Base-by-base conservation (phyloP, 2,329 filamentous ascomycete species). In the Alternaria sp. region DNA sequence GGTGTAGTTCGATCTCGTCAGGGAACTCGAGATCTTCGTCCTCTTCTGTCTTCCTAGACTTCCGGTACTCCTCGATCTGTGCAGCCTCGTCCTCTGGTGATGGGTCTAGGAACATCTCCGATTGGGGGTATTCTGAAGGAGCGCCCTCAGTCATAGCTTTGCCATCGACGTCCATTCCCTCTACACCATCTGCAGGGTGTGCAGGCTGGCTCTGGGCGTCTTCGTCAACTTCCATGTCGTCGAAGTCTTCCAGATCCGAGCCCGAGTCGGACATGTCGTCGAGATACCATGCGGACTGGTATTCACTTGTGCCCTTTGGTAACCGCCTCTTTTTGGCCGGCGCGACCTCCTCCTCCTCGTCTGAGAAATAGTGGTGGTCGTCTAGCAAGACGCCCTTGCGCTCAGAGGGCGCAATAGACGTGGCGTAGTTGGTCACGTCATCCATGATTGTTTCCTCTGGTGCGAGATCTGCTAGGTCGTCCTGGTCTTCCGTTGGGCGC, bases 351-450 rank as follows among this genome's bases (percentile, higher is more conserved):
- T 85, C 84, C 57, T 96, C 91, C 50, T 96, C 93, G 46, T 98
- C 95, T 0, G 94, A 94, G 77, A 98, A 99, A 80, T 99, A 99
- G 78, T 98, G 95, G 79, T 99, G 95, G 70, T 98, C 95, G 71
- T 99, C 96, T 10, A 99, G 85, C 44, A 99, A 83, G 1, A 99
- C 96, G 68, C 95, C 96, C 81, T 95, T 97, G 76, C 83, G 76
- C 62, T 84, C 82, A 25, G 73, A 87, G 70, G 64, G 84, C 77
- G 71, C 85, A 61, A 82, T 82, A 75, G 78, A 85, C 14, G 75
- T 67, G 8, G 82, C 75, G 37, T 80, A 80, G 33, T 80, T 80
- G 21, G 88, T 87, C 21, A 88, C 87, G 65, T 92, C 91, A 23
- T 88, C 84, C 93, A 97, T 96, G 62, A 88, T 84, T 4, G 90